These are phyloP conservation scores for Hyaloscypha variabilis DNA, from an alignment of 495 filamentous ascomycete species.

Conservation along the genomic window DNA sequence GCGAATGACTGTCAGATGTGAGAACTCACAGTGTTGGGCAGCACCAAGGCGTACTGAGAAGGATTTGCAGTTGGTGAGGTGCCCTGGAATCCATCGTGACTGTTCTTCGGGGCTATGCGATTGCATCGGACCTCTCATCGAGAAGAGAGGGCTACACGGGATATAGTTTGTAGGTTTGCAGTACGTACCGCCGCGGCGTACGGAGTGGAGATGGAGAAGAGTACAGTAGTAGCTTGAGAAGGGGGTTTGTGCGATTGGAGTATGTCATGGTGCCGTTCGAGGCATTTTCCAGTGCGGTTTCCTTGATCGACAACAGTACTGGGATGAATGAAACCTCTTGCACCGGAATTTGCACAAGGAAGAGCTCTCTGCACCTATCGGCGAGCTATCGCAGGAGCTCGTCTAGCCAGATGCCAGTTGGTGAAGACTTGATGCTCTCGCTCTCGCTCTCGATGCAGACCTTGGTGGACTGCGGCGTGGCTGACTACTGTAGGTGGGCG, in stretches of 20 bases:
- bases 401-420: too few species aligned
- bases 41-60: background rate
- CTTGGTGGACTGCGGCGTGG: background rate
- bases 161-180: background rate
- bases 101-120: constrained; percentile 8
- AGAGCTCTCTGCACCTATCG: background rate
- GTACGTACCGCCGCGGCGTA: background rate
- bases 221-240: background rate
- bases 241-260: constrained; percentile 5
- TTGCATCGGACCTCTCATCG: constrained; percentile 9
- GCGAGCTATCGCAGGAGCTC: background rate
- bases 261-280: constrained; percentile 12
- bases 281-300: constrained; percentile 8
- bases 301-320: background rate
- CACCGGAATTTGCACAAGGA: background rate
- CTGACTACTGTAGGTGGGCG: background rate
- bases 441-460: background rate
- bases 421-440: background rate
- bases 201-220: background rate
- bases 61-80: background rate
- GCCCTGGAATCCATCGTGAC: background rate
- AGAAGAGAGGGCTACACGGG: background rate
- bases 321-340: constrained; percentile 6
- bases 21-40: background rate
- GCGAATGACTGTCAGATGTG: constrained; percentile 17